Evolutionary conservation across 148 eudicot genomes (phyloP), one percentile per base, ranked within the genome.

Genomic region (Vaccinium vitisidaea): DNA sequence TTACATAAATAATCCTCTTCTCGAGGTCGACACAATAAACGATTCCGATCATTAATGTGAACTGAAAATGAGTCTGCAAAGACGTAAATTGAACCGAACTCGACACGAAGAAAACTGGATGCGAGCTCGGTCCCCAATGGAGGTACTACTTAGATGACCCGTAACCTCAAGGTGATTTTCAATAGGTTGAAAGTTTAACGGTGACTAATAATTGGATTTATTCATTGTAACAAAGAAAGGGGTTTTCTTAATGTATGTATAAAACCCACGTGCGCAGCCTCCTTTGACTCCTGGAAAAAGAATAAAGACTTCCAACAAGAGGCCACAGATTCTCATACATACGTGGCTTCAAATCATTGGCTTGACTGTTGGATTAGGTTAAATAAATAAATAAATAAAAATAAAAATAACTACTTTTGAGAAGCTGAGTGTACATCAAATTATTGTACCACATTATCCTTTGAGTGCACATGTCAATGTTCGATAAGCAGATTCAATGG

Each of bases 251-350:
- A 8, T 1, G 11, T 55, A 61, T 21, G 39, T 36, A 36, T 61
- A 67, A 65, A 25, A 69, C 74, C 43, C 74, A 69, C 74, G 74
- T 69, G 74, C 74, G 74, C 74, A 69, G 74, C 74, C 74, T 69
- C 74, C 39, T 27, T 69, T 69, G 74, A 69, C 74, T 30, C 5
- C 0, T 0, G 43, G 36, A 0, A 1, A 27, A 67, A 27, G 36
- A 67, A 67, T 65, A 30, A 67, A 30, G 43, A 30, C 74, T 69
- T 39, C 74, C 18, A 0, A 10, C 30, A 23, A 65, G 71, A 2
- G 0, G 36, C 32, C 71, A n/a, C 32, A 25, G 71, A 65, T 10
- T 65, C 71, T 65, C 32, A 25, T 23, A 25, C 3, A 23, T 3
- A 23, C 4, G 71, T 65, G 71, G 71, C 71, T 65, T 25, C 14